Evolutionary conservation across 2,329 filamentous ascomycete species (phyloP).

Genomic region (Aureobasidium sp.): DNA sequence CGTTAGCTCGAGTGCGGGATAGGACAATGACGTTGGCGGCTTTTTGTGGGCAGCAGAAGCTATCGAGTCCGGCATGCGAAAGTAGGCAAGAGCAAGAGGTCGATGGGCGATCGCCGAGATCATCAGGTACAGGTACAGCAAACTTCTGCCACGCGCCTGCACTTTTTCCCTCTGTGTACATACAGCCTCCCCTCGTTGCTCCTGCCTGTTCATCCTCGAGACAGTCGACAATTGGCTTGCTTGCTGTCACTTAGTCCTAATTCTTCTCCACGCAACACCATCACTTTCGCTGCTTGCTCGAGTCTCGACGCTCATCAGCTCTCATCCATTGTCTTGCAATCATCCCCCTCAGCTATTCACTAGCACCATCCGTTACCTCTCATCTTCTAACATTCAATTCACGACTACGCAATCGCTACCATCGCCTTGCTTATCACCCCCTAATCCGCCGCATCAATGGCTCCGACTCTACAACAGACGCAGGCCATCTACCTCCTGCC

Average conservation of each 20-base stretch:
- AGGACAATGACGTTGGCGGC: conserved; percentile 8
- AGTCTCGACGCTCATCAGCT: neutral
- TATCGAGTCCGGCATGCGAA: neutral
- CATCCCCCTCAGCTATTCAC: conserved; percentile 1
- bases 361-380: neutral
- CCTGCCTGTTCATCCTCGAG: neutral
- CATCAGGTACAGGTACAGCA: conserved; percentile 1
- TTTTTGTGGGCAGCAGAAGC: neutral
- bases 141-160: conserved; percentile 10
- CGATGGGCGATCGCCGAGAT: conserved; percentile 6
- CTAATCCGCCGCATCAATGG: conserved; percentile 21
- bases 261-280: neutral
- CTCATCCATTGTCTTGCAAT: neutral
- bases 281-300: conserved; percentile 6
- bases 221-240: neutral
- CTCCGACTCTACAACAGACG: conserved; percentile 28
- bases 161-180: conserved; percentile 8
- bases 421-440: neutral
- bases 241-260: neutral
- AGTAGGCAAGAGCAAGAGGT: neutral
- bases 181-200: neutral
- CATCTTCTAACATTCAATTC: neutral
- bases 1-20: conserved; percentile 5
- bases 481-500: conserved; percentile 68
- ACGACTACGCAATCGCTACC: neutral